phyloP scores from a whole-genome alignment of 208 protist species.

The Leishmania arabica region DNA sequence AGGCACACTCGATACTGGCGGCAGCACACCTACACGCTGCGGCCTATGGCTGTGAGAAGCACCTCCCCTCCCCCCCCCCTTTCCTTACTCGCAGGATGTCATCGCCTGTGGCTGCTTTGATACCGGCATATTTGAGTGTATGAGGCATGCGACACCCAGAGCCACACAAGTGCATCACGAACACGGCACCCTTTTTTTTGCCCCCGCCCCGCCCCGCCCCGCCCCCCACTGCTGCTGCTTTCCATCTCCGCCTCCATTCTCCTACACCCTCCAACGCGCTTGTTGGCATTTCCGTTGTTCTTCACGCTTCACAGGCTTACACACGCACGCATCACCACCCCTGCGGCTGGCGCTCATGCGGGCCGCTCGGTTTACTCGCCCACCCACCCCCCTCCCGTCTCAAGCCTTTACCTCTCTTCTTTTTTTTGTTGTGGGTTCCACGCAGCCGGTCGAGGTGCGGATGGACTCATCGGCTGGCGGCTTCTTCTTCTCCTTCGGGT shows the following conservation, averaged over 20 bases:
- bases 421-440: not conserved
- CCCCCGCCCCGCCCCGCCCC: not conserved
- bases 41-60: not conserved
- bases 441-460: not conserved
- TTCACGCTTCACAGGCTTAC: not conserved
- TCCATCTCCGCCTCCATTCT: not conserved
- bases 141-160: not conserved
- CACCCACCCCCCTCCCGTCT: not conserved
- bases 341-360: not conserved
- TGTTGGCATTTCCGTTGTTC: not conserved
- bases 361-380: not conserved
- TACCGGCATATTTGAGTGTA: not conserved
- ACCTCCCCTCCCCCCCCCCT: not conserved
- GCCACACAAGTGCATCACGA: not conserved
- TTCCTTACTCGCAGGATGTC: not conserved
- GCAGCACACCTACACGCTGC: not conserved
- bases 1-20: not conserved
- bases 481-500: constrained; percentile 35
- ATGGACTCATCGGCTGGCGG: constrained; percentile 12
- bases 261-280: not conserved
- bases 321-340: not conserved
- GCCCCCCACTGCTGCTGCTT: not conserved
- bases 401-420: not conserved
- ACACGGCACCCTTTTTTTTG: not conserved
- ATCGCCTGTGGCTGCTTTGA: not conserved